Evolutionary conservation across 345 rosid genomes (phyloP).

Genomic region (Syzygium oleosum): DNA sequence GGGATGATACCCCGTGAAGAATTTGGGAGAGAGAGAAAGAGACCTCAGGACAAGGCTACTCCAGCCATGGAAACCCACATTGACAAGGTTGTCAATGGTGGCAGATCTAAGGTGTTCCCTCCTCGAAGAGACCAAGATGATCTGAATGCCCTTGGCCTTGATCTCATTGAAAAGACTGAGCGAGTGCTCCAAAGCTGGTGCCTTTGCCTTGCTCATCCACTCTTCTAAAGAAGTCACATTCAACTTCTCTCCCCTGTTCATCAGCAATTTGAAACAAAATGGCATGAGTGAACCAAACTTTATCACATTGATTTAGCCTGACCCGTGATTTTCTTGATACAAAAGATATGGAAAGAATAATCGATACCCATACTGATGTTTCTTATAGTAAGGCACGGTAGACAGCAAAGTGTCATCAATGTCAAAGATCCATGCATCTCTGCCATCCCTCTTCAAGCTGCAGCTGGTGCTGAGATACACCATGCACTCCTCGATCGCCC

Average conservation of each 20-base stretch:
- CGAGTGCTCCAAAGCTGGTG: constrained; percentile 53
- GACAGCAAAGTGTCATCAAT: constrained; percentile 9
- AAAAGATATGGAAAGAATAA: background rate
- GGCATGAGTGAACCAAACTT: background rate
- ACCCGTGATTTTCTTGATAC: background rate
- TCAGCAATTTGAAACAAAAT: background rate
- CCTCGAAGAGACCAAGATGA: constrained; percentile 74
- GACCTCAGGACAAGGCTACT: constrained; percentile 55
- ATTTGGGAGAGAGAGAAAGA: background rate
- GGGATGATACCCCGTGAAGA: background rate
- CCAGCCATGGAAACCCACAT: constrained; percentile 88
- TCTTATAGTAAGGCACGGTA: constrained; percentile 8
- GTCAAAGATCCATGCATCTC: constrained; percentile 16
- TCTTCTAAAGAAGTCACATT: constrained; percentile 42
- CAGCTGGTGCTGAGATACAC: constrained; percentile 11
- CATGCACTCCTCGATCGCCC: constrained; percentile 8
- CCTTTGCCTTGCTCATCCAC: constrained; percentile 56
- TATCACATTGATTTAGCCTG: background rate
- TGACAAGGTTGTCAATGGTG: constrained; percentile 73
- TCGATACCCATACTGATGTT: constrained; percentile 8
- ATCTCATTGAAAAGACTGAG: constrained; percentile 48
- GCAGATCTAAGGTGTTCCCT: constrained; percentile 59
- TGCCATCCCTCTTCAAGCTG: constrained; percentile 7
- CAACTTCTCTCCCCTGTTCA: constrained; percentile 54
- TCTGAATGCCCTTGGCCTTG: constrained; percentile 56